phyloP scores from a whole-genome alignment of 306 rosid genomes.

The Glycine soja region DNA sequence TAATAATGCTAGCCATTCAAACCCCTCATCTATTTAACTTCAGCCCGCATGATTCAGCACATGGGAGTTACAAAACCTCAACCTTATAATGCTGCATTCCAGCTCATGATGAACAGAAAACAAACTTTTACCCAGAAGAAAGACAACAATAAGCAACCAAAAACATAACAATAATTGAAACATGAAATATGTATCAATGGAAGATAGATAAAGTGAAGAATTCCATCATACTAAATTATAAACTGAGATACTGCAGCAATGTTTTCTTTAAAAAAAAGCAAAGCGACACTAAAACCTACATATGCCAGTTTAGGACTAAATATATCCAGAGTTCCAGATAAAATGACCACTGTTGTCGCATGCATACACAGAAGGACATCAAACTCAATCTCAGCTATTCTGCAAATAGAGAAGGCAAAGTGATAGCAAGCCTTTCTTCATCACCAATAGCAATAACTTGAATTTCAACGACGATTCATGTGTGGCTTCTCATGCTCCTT shows the following conservation, averaged over 20 bases:
- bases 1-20: conserved; percentile 33
- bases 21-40: conserved; percentile 39
- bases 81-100: conserved; percentile 28
- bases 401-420: conserved; percentile 46
- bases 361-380: conserved; percentile 60
- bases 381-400: conserved; percentile 47
- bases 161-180: conserved; percentile 31
- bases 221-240: conserved; percentile 32
- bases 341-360: conserved; percentile 53
- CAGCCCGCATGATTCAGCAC: conserved; percentile 38
- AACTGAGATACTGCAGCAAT: conserved; percentile 48
- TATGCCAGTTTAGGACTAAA: conserved; percentile 53
- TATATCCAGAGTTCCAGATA: conserved; percentile 48
- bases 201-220: conserved; percentile 40
- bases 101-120: conserved; percentile 36
- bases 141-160: conserved; percentile 39
- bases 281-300: conserved; percentile 55
- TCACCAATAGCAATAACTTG: conserved; percentile 46
- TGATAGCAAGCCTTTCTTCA: conserved; percentile 43
- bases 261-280: conserved; percentile 36
- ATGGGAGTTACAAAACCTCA: conserved; percentile 25
- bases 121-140: conserved; percentile 40
- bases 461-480: conserved; percentile 66
- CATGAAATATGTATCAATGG: conserved; percentile 13
- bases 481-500: conserved; percentile 79